A percentile compares a stretch with the other conserved stretches of the same genome.
These are phyloP conservation scores for Pugionium dolabratum DNA, from an alignment of 345 rosid genomes.

Conservation along the genomic window DNA sequence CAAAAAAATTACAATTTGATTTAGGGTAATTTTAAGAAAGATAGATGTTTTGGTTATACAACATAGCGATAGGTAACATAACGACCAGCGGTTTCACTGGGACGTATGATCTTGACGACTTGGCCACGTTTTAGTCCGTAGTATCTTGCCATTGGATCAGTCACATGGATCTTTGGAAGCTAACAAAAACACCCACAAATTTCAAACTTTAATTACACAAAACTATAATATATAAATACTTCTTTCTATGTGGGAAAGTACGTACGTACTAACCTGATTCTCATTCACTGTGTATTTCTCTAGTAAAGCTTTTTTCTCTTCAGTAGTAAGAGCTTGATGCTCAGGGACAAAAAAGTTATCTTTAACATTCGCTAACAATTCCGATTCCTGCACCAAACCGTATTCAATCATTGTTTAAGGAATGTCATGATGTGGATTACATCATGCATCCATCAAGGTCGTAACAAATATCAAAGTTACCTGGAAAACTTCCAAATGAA, in stretches of 20 bases:
- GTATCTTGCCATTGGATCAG: constrained; percentile 68
- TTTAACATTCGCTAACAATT: constrained; percentile 69
- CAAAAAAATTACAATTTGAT: too few relatives aligned
- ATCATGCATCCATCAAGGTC: background rate
- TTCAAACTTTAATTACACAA: background rate
- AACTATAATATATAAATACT: background rate
- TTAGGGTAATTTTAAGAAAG: too few relatives aligned
- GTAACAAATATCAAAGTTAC: constrained; percentile 26
- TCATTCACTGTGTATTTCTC: constrained; percentile 81
- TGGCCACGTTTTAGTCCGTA: constrained; percentile 71
- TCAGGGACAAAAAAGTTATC: constrained; percentile 78
- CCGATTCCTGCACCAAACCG: constrained; percentile 51
- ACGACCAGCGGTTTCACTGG: constrained; percentile 75
- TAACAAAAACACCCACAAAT: constrained; percentile 13
- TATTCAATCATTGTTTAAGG: background rate
- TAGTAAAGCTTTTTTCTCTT: constrained; percentile 78
- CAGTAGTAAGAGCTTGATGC: constrained; percentile 68
- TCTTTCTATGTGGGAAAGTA: too few relatives aligned
- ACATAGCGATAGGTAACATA: constrained; percentile 66
- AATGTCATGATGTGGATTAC: too few relatives aligned
- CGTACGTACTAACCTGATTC: constrained; percentile 56
- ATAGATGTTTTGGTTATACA: constrained; percentile 38
- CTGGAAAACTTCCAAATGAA: constrained; percentile 88
- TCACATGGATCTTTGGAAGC: constrained; percentile 67
- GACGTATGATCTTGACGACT: constrained; percentile 70